Conservation (phyloP, 106 monocot species). For the Platanthera guangdongensis region DNA sequence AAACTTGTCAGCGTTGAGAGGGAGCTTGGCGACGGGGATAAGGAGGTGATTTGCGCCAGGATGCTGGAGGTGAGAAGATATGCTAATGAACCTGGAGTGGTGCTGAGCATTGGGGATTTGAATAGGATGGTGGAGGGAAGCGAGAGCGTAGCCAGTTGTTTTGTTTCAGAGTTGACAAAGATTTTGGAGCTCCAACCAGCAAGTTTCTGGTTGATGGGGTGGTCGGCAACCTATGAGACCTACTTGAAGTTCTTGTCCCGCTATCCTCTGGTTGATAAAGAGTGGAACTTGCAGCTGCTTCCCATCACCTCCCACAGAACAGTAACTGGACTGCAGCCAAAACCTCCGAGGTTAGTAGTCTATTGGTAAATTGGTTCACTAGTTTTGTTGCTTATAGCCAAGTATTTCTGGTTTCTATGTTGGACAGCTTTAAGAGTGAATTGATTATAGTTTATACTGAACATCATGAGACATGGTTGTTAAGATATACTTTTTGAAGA, state of each 20-base stretch:
- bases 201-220: constrained; percentile 58
- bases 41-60: neutral
- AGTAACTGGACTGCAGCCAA: constrained; percentile 7
- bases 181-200: constrained; percentile 25
- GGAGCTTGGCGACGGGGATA: constrained; percentile 6
- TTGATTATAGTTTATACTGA: neutral
- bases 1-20: constrained; percentile 19
- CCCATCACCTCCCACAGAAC: constrained; percentile 21
- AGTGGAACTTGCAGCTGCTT: constrained; percentile 31
- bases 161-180: constrained; percentile 47
- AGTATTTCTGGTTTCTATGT: neutral
- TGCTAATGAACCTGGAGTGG: constrained; percentile 17
- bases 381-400: neutral
- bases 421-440: neutral
- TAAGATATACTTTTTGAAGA: neutral
- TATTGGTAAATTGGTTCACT: neutral
- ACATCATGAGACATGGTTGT: neutral
- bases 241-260: constrained; percentile 37
- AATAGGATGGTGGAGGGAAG: constrained; percentile 35
- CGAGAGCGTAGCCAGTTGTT: constrained; percentile 11
- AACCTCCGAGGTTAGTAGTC: constrained; percentile 14
- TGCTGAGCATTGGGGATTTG: constrained; percentile 57
- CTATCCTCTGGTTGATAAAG: constrained; percentile 22
- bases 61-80: constrained; percentile 17
- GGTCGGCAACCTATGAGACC: constrained; percentile 62